Base-by-base conservation (phyloP, 495 filamentous ascomycete genomes). In the Xylaria flabelliformis region DNA sequence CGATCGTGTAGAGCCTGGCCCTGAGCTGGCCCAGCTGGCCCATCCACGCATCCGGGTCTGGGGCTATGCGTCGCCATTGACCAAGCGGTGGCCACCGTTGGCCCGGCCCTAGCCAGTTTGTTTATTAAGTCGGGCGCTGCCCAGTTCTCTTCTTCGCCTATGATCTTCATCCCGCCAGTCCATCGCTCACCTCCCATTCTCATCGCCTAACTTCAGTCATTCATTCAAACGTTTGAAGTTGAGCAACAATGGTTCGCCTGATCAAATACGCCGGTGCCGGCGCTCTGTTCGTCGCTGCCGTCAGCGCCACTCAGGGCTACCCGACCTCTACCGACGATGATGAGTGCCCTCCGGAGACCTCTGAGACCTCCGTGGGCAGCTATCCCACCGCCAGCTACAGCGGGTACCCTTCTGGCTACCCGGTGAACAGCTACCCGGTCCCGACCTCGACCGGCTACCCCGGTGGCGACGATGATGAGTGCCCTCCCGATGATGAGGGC, bases 201-300 rank as follows among this genome's bases (percentile, higher is more conserved):
- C 63, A 73, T 64, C 64, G 70, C 73, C 75, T 64, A 75, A 76
- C 76, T 76, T 74, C 70, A 79, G 75, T 79, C 77, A 76, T 77
- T 79, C 77, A 72, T 72, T 77, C 73, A 56, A 46, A 67, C 70
- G 71, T 48, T 70, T 53, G 64, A 77, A 74, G 67, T 34, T 12
- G 56, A 48, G 46, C 56, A 67, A 67, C 61, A 76, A 79, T 79
- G 77, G 77, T 78, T 72, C 74, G 77, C 65, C 65, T 79, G 15
- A 69, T 78, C 67, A 79, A 79, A 65, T 79, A 79, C 55, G 73
- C 77, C 59, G 69, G 77, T 69, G 77, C 77, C 70, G 69, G 77
- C 59, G 73, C 74, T 51, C 71, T 79, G 61, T 68, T 79, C 51
- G 76, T 72, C 53, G 76, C 76, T 56, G 67, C 77, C 8, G 77